A percentile compares a stretch with the other conserved stretches of the same genome.
Conservation (phyloP, 148 eudicot species). For the Chenopodium album region DNA sequence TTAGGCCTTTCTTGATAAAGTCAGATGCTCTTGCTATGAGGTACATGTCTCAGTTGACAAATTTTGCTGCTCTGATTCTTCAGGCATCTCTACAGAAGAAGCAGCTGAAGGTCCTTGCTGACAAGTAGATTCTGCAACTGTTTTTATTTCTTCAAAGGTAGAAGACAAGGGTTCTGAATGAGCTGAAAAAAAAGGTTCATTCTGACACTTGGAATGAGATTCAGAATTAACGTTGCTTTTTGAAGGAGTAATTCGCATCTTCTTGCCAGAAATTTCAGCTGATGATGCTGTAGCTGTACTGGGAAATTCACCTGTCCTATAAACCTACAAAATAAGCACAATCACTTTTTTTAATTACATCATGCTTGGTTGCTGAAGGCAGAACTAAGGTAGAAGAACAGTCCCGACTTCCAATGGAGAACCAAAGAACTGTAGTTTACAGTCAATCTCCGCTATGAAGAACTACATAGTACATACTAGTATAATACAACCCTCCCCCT, state of each 20-base stretch:
- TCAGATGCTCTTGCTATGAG: not conserved
- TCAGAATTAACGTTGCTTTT: constrained; percentile 7
- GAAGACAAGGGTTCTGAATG: not conserved
- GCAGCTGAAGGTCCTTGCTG: not conserved
- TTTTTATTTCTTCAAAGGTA: not conserved
- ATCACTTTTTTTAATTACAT: not conserved
- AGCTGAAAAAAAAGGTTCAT: constrained; percentile 2
- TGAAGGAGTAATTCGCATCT: not conserved
- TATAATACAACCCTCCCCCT: no score
- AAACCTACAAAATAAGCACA: constrained; percentile 29
- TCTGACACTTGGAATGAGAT: constrained; percentile 5
- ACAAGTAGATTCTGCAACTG: not conserved
- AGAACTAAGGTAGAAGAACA: not conserved
- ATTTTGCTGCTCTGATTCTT: not conserved
- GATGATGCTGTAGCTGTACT: constrained; percentile 13
- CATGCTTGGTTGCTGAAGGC: not conserved
- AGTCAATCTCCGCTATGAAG: not conserved
- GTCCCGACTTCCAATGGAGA: not conserved
- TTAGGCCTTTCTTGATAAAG: not conserved
- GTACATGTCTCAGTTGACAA: not conserved
- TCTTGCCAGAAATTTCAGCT: constrained; percentile 17
- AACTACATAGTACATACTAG: not conserved
- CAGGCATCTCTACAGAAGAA: constrained; percentile 1
- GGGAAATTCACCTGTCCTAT: constrained; percentile 26
- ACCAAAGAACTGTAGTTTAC: not conserved